Evolutionary conservation across 495 filamentous ascomycete species (phyloP).

Genomic region (Aspergillus ellipticus): DNA sequence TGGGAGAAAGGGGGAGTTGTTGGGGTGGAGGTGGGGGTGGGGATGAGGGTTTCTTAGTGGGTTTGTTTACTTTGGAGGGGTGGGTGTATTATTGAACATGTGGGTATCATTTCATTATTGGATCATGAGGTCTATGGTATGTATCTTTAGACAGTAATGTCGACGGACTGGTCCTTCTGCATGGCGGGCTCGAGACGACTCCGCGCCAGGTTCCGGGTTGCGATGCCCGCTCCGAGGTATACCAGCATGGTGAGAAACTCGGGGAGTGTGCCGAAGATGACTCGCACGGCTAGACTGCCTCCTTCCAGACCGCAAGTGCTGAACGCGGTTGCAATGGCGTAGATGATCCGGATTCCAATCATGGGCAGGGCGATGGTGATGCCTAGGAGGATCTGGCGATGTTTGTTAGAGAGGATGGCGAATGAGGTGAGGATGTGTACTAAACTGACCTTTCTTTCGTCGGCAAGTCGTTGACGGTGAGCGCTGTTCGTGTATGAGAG

Average conservation of each 20-base stretch:
- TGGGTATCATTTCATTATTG: too few relatives aligned
- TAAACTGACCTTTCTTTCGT: neutral
- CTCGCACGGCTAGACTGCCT: constrained; percentile 12
- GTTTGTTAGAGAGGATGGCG: too few relatives aligned
- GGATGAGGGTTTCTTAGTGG: too few relatives aligned
- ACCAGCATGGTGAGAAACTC: constrained; percentile 19
- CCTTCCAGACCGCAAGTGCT: neutral
- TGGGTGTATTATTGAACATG: too few relatives aligned
- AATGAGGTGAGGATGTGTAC: too few relatives aligned
- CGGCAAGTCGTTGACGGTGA: neutral
- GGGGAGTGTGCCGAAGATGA: constrained; percentile 16
- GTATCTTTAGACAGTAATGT: neutral
- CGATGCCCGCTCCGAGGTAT: constrained; percentile 12
- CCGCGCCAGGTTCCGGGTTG: constrained; percentile 11
- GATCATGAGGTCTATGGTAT: neutral
- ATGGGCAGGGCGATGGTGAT: constrained; percentile 14
- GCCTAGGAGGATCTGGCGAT: constrained; percentile 16
- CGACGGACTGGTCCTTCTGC: neutral
- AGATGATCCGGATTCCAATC: constrained; percentile 16
- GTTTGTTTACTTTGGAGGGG: too few relatives aligned
- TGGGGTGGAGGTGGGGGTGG: too few relatives aligned
- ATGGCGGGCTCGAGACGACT: neutral
- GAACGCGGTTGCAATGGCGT: constrained; percentile 13
- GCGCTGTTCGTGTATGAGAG: neutral
- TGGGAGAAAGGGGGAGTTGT: too few relatives aligned